A percentile compares a stretch with the other conserved stretches of the same genome.
Evolutionary conservation across 176 grass and related monocot species (phyloP).

Genomic region (Zoysia japonica): DNA sequence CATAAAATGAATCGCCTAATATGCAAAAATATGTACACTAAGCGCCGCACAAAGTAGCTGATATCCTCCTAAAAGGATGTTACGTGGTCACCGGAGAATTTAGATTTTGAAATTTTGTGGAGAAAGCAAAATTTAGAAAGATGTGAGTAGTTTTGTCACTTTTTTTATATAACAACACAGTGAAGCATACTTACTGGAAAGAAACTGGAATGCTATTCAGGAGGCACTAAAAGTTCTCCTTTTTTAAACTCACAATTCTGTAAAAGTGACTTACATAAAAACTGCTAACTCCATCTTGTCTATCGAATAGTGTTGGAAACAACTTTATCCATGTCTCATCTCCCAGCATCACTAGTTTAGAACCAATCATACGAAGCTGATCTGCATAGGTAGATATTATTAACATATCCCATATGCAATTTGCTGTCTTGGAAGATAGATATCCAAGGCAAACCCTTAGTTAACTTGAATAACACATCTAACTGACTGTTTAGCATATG

Average conservation of each 20-base stretch:
- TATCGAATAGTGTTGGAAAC: constrained; percentile 81
- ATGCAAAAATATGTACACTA: constrained; percentile 25
- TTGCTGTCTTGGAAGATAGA: background rate
- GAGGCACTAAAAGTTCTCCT: background rate
- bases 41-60: background rate
- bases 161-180: background rate
- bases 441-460: background rate
- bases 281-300: constrained; percentile 95
- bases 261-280: constrained; percentile 75
- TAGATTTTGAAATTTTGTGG: background rate
- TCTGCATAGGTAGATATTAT: constrained; percentile 48
- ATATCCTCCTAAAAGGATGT: background rate
- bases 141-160: background rate
- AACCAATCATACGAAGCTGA: constrained; percentile 81
- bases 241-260: background rate
- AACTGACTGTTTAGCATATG: constrained; percentile 22
- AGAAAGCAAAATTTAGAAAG: constrained; percentile 9
- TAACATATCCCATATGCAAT: constrained; percentile 17
- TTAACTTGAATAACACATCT: background rate
- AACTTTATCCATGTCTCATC: constrained; percentile 99
- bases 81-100: background rate
- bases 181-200: background rate
- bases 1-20: constrained; percentile 5
- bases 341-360: constrained; percentile 88
- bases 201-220: background rate